phyloP scores from a whole-genome alignment of 371 early-diverging fungal species.

The Choanephora cucurbitarum region DNA sequence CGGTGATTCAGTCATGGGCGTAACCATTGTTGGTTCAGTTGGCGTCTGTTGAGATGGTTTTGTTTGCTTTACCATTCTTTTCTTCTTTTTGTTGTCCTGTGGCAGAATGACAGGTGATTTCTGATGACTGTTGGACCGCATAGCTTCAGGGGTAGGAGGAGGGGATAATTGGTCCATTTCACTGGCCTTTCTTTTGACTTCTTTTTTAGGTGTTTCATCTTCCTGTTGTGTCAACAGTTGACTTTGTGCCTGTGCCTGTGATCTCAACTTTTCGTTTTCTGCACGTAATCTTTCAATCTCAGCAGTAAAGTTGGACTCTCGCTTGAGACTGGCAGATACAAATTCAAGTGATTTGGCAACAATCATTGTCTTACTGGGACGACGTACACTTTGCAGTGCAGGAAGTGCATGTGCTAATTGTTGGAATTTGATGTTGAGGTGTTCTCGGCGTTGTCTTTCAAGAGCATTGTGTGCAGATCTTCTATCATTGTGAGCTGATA shows the following conservation, averaged over 20 bases:
- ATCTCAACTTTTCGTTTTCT: slow-evolving; percentile 28
- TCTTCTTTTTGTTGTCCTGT: slow-evolving; percentile 15
- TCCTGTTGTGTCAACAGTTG: slow-evolving; percentile 7
- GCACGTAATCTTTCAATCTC: slow-evolving; percentile 27
- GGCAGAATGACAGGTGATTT: neutral
- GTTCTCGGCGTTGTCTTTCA: slow-evolving; percentile 79
- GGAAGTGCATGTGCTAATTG: slow-evolving; percentile 78
- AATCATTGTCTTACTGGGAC: slow-evolving; percentile 79
- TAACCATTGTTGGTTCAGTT: no score
- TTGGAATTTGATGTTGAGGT: slow-evolving; percentile 74
- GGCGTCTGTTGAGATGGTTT: slow-evolving; percentile 6
- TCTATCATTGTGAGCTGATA: slow-evolving; percentile 47
- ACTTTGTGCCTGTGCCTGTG: slow-evolving; percentile 20
- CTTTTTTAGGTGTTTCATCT: neutral
- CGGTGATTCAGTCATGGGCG: slow-evolving; percentile 8
- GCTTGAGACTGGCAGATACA: slow-evolving; percentile 28
- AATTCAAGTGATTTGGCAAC: slow-evolving; percentile 73
- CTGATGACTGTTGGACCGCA: neutral
- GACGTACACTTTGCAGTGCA: slow-evolving; percentile 65
- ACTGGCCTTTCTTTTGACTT: slow-evolving; percentile 19
- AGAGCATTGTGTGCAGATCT: slow-evolving; percentile 79
- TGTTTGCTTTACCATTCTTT: slow-evolving; percentile 20
- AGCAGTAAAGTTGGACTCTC: slow-evolving; percentile 23
- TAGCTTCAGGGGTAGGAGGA: slow-evolving; percentile 26
- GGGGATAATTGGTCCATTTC: slow-evolving; percentile 22